Percentiles rank a stretch among this genome's conserved stretches.
Conservation (phyloP, 2,329 filamentous ascomycete species). For the Exophiala calicioides region DNA sequence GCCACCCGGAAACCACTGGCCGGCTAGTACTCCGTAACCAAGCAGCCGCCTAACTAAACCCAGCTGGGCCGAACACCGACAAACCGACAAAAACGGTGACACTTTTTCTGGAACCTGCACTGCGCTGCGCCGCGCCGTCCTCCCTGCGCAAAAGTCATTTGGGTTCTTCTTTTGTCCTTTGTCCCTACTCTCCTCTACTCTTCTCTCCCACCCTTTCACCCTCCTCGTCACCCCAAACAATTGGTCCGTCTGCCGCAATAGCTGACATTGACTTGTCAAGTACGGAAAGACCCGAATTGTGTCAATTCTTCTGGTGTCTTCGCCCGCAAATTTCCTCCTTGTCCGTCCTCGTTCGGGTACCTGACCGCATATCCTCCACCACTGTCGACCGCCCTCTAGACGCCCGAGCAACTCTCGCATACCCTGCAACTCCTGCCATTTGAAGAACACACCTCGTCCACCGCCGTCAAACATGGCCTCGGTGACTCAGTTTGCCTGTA, state of each 20-base stretch:
- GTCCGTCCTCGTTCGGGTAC: slow-evolving; percentile 30
- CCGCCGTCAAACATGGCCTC: slow-evolving; percentile 66
- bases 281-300: slow-evolving; percentile 40
- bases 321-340: slow-evolving; percentile 6
- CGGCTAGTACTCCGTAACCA: no score
- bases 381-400: not conserved
- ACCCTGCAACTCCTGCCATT: not conserved
- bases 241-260: slow-evolving; percentile 35
- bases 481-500: slow-evolving; percentile 90
- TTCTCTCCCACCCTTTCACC: slow-evolving; percentile 28
- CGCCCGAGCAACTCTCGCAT: no score
- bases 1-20: no score
- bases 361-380: slow-evolving; percentile 17
- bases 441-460: not conserved
- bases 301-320: slow-evolving; percentile 30
- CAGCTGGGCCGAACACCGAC: no score
- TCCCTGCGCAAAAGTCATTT: not conserved
- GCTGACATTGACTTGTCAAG: slow-evolving; percentile 57
- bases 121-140: slow-evolving; percentile 2
- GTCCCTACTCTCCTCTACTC: slow-evolving; percentile 10
- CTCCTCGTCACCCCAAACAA: slow-evolving; percentile 32
- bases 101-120: no score
- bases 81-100: no score
- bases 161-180: slow-evolving; percentile 2
- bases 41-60: no score